Conservation (phyloP, 345 rosid species). For the Geranium brycei region DNA sequence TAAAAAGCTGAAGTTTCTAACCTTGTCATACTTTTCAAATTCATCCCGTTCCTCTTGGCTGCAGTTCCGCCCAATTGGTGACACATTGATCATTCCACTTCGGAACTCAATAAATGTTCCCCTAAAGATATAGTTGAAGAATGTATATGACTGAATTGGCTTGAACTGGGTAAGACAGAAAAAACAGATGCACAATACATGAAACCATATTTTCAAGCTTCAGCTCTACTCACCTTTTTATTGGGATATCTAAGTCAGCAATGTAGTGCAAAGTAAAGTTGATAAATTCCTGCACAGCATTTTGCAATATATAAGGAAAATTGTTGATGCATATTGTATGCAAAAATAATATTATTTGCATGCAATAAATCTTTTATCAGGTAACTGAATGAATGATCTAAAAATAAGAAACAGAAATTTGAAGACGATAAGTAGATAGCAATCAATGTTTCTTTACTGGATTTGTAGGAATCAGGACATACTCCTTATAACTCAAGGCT, state of each 20-base stretch:
- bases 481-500: background rate
- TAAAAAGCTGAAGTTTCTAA: conserved; percentile 13
- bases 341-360: background rate
- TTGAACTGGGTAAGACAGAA: background rate
- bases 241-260: conserved; percentile 95
- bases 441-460: no score
- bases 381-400: no score
- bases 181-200: background rate
- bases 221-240: conserved; percentile 50
- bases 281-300: conserved; percentile 63
- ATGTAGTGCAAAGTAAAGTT: conserved; percentile 76
- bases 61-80: conserved; percentile 97
- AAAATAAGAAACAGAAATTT: background rate
- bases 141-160: conserved; percentile 4
- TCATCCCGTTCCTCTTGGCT: conserved; percentile 99
- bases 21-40: conserved; percentile 92
- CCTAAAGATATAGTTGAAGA: conserved; percentile 24
- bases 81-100: conserved; percentile 92
- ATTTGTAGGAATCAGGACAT: no score
- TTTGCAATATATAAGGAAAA: conserved; percentile 9
- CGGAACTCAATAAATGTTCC: conserved; percentile 97
- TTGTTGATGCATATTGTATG: background rate
- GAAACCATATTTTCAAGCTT: background rate
- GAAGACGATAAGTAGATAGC: background rate
- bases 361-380: background rate